Evolutionary conservation across 768 basidiomycete genomes (phyloP).

Genomic region (Mycena epipterygia): DNA sequence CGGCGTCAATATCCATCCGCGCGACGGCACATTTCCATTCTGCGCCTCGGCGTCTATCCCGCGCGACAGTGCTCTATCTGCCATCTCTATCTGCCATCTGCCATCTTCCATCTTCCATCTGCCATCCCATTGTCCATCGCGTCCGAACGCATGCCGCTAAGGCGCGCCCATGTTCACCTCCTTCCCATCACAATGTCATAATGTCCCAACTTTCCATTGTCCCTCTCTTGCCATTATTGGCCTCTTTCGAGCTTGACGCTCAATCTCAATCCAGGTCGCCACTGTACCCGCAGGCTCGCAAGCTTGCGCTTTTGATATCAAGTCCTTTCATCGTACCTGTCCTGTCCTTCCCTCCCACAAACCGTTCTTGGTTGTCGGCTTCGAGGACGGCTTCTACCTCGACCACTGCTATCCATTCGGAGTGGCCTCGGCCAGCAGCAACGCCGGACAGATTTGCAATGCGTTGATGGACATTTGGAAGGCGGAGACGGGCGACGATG

Average conservation of each 20-base stretch:
- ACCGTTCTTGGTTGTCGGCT: constrained; percentile 27
- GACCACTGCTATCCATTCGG: constrained; percentile 41
- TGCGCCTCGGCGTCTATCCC: background rate
- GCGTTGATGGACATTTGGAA: constrained; percentile 33
- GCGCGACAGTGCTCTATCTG: background rate
- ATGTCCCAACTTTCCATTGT: too few relatives aligned
- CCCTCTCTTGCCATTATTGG: background rate
- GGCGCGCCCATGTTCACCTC: background rate
- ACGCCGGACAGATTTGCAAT: constrained; percentile 35
- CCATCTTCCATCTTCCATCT: background rate
- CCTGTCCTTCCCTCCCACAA: constrained; percentile 36
- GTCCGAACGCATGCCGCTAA: background rate
- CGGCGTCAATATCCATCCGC: background rate
- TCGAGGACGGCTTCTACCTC: constrained; percentile 19
- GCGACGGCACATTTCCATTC: background rate
- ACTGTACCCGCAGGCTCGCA: constrained; percentile 34
- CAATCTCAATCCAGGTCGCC: constrained; percentile 28
- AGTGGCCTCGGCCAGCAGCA: constrained; percentile 27
- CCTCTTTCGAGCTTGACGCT: background rate
- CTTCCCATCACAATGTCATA: background rate
- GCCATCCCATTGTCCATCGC: background rate
- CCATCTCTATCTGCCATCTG: background rate
- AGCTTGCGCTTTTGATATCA: constrained; percentile 37
- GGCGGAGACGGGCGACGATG: background rate
- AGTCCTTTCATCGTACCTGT: constrained; percentile 36